Evolutionary conservation across 371 early-diverging fungal genomes (phyloP).

Genomic region (Rhizomucor pusillus): DNA sequence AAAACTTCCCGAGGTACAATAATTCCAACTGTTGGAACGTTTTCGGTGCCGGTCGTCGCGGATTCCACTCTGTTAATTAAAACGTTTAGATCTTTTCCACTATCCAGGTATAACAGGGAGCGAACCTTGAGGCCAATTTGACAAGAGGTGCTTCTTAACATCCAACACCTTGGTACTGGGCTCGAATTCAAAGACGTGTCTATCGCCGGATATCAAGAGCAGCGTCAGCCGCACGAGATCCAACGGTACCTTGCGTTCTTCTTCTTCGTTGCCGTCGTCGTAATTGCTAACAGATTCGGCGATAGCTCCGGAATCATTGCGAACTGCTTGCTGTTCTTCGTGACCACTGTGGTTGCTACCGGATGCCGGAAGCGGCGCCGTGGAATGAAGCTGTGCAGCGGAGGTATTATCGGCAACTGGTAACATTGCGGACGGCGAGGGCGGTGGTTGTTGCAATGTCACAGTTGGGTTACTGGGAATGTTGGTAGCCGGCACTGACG

Average conservation of each 20-base stretch:
- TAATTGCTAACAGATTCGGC: not conserved
- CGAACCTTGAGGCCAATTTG: slow-evolving; percentile 31
- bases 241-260: slow-evolving; percentile 12
- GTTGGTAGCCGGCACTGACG: no score
- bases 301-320: no score
- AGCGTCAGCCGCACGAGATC: slow-evolving; percentile 26
- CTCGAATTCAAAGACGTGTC: slow-evolving; percentile 22
- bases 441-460: no score
- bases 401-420: no score
- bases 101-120: no score
- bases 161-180: slow-evolving; percentile 18
- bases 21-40: slow-evolving; percentile 20
- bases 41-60: slow-evolving; percentile 10
- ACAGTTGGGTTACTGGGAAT: no score
- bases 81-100: no score
- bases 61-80: not conserved
- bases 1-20: slow-evolving; percentile 31
- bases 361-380: no score
- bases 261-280: not conserved
- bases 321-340: no score
- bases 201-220: slow-evolving; percentile 27
- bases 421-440: no score
- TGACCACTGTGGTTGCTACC: no score
- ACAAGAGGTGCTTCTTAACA: slow-evolving; percentile 23
- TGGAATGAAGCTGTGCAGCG: no score